Base-by-base conservation (phyloP, 345 rosid genomes). In the Linum usitatissimum region DNA sequence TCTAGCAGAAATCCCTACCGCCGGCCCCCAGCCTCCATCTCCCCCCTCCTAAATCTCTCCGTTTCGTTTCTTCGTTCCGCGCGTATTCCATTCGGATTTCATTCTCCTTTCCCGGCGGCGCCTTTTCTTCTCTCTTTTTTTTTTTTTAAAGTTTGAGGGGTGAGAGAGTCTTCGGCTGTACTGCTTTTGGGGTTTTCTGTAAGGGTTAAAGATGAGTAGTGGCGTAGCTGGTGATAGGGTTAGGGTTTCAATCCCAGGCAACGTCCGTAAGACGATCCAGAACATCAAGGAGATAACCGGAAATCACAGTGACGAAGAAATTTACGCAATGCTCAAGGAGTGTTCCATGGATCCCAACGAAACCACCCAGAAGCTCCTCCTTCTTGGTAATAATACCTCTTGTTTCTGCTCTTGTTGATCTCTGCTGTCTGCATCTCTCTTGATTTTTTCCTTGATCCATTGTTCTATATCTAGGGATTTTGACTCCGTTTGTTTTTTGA, bases 331-430 rank as follows among this genome's bases (percentile, higher is more conserved):
- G 92, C 95, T 91, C 55, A 79, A 71, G 73, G 95, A 88, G 62
- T 91, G 98, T 40, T 79, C 82, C 20, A 88, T 88, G 98, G 88
- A 91, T 88, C 98, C 95, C 61, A 84, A 91, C 59, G 96, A 91
- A 79, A 77, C 98, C 57, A 39, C 75, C 59, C 90, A 88, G 63
- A 86, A 78, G 75, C 79, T 91, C 20, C 89, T 86, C 57, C 64
- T 36, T 59, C 87, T 83, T 75, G 95, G 98, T 91, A 57, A 57
- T 23, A n/a, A 13, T 55, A 18, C 8, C 14, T 57, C 19, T 3
- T 17, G 10, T 19, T 23, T 73, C 67, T 69, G 28, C 55, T 59
- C 49, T 30, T 38, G 56, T 23, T 45, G 21, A 6, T 40, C 58
- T 28, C 17, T 42, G 53, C 55, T 8, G 14, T 57, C 36, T 28